Evolutionary conservation across 495 filamentous ascomycete genomes (phyloP), one percentile per base, ranked within the genome.

Genomic region (Aspergillus haitiensis): DNA sequence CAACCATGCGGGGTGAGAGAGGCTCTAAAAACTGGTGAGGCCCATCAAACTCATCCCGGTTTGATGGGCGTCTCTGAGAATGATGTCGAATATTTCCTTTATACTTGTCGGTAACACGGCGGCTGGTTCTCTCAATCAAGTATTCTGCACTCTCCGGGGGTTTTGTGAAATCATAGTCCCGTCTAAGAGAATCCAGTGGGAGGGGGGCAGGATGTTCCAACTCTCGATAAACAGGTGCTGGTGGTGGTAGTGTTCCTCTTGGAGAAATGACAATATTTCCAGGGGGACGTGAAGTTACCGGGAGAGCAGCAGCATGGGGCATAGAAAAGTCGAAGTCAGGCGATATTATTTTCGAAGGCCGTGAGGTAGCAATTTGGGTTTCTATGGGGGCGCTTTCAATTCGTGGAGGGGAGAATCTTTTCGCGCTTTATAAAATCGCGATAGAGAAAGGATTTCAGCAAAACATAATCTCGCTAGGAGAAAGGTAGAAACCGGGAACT

Each of bases 41-140:
- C 27, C 90, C 90, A 75, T 92, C 90, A 73, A 93, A 95, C 70
- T 93, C 91, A 81, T 93, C 90, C 39, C 90, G 82, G 76, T 89
- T 91, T n/a, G 88, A 89, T 36, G 87, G 81, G 21, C 87, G 83
- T 67, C 89, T 82, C 72, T 89, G 87, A 33, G 86, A 78, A 60
- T 86, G 80, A 57, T 80, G 72, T 62, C 82, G 84, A 47, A 78
- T 71, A 58, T 71, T 70, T 70, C 72, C 75, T 69, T 75, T 80
- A 57, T 76, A 73, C 54, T 77, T 80, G 49, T 79, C 69, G 32
- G 74, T 65, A 55, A 70, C 62, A 42, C 75, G 70, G 15, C 70
- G 68, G 63, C 63, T 71, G 63, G 66, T 72, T 60, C 72, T 70
- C 61, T 78, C 77, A 55, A 78, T 67, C 49, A 75, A 57, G 57